Evolutionary conservation across 2,329 filamentous ascomycete species (phyloP).

Genomic region (Cryphonectria japonica): DNA sequence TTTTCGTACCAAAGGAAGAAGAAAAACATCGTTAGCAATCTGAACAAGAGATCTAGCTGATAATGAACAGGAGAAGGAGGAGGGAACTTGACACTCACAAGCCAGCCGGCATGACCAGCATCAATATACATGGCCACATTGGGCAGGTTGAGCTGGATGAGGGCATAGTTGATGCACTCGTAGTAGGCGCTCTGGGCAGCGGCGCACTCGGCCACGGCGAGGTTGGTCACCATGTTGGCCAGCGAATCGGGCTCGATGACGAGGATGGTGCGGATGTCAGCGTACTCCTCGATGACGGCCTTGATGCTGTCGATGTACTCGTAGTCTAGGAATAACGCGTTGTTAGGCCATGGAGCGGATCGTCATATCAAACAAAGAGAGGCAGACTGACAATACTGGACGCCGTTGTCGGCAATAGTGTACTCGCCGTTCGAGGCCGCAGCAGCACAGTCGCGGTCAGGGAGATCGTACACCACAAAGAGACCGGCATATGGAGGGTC

Average conservation of each 20-base stretch:
- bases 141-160: slow-evolving; percentile 55
- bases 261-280: slow-evolving; percentile 48
- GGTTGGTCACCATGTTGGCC: slow-evolving; percentile 62
- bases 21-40: not conserved
- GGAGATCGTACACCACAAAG: slow-evolving; percentile 61
- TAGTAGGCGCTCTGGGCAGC: slow-evolving; percentile 53
- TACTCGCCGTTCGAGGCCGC: slow-evolving; percentile 62
- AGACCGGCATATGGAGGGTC: slow-evolving; percentile 47
- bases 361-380: slow-evolving; percentile 44
- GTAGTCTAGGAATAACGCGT: slow-evolving; percentile 45
- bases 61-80: not conserved
- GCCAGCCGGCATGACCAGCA: slow-evolving; percentile 62
- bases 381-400: slow-evolving; percentile 45
- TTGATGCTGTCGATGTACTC: slow-evolving; percentile 57
- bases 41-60: not conserved
- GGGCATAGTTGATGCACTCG: slow-evolving; percentile 54
- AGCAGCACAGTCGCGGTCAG: slow-evolving; percentile 62
- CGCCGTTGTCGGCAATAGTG: slow-evolving; percentile 51
- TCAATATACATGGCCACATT: slow-evolving; percentile 64
- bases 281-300: slow-evolving; percentile 45
- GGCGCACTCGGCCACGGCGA: slow-evolving; percentile 53
- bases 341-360: slow-evolving; percentile 43
- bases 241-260: slow-evolving; percentile 61
- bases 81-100: slow-evolving; percentile 41
- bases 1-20: too few relatives aligned